phyloP scores from a whole-genome alignment of 176 grass and related monocot genomes.

The Coix lacrymajobi region DNA sequence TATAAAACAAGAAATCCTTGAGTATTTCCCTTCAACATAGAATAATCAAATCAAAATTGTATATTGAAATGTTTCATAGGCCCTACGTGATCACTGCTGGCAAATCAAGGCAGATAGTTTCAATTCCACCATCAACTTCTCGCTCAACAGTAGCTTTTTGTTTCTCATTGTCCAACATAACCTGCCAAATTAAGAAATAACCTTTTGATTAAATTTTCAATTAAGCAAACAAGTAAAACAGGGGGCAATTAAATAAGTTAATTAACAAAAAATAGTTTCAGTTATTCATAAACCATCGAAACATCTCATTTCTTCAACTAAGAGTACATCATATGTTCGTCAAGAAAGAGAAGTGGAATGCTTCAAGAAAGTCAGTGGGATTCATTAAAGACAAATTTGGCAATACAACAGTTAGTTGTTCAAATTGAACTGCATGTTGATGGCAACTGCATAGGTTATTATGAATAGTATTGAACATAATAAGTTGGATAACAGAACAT shows the following conservation, averaged over 20 bases:
- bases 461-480: neutral
- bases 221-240: neutral
- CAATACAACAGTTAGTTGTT: neutral
- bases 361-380: neutral
- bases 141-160: slow-evolving; percentile 64
- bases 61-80: neutral
- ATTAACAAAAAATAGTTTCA: neutral
- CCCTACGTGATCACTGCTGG: slow-evolving; percentile 94
- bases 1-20: no score
- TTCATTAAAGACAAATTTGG: neutral
- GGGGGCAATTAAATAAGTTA: neutral
- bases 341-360: neutral
- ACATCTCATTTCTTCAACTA: neutral
- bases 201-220: neutral
- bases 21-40: neutral
- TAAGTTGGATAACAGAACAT: no score
- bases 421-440: neutral
- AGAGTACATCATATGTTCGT: neutral
- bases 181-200: slow-evolving; percentile 31
- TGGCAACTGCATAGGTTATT: neutral
- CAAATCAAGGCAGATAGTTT: slow-evolving; percentile 73
- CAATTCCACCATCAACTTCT: slow-evolving; percentile 80
- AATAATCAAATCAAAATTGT: neutral
- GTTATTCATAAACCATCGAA: neutral
- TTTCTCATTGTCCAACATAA: slow-evolving; percentile 78